phyloP scores from a whole-genome alignment of 305 asterid species.

The Rubia balearica region DNA sequence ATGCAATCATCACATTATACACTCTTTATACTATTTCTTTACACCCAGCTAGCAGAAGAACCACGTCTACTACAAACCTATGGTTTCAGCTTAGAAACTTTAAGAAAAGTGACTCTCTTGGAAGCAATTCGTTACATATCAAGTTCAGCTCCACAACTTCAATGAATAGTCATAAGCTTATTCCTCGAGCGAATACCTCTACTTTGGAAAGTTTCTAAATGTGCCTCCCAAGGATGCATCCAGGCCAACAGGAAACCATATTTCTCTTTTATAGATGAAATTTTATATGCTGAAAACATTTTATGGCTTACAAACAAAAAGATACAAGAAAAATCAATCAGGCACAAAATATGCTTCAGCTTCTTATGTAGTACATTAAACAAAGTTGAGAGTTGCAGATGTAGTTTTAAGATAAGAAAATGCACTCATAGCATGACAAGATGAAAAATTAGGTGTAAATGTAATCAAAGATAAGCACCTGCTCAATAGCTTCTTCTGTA shows the following conservation, averaged over 20 bases:
- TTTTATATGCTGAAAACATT: neutral
- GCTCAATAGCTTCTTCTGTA: constrained; percentile 96
- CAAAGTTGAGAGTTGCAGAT: neutral
- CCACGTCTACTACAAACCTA: neutral
- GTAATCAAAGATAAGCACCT: constrained; percentile 32
- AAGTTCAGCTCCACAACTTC: neutral
- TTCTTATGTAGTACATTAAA: neutral
- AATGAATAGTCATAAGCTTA: neutral
- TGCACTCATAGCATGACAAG: constrained; percentile 4
- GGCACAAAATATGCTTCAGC: neutral
- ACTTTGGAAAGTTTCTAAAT: neutral
- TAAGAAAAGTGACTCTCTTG: neutral
- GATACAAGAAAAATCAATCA: neutral
- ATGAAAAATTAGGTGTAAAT: neutral
- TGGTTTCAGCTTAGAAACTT: neutral
- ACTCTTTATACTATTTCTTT: neutral
- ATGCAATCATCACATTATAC: neutral
- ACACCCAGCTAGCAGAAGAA: neutral
- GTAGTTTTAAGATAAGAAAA: neutral
- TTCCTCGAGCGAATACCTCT: neutral
- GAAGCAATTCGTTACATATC: neutral
- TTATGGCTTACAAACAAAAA: neutral
- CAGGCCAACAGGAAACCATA: neutral
- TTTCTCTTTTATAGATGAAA: neutral
- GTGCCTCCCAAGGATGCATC: neutral